Evolutionary conservation across 148 eudicot species (phyloP), one percentile per base, ranked within the genome.

Genomic region (Rhododendron henanense): DNA sequence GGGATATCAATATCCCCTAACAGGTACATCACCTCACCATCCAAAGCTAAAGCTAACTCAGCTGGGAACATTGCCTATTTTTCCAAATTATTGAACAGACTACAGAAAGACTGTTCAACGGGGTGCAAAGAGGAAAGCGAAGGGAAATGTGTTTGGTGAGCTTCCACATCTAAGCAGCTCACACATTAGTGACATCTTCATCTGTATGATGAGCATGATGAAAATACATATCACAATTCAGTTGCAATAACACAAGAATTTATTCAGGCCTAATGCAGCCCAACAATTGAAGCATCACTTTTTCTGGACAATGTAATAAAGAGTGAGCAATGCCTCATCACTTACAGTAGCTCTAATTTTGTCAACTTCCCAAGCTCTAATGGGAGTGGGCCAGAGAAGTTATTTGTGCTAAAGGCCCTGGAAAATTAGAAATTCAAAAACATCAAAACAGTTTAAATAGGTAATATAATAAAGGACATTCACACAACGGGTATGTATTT

Each of bases 351-450:
- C 59, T 84, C 50, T 85, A 96, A 86, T 82, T 75, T 92, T 19
- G 81, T 83, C 73, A 94, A 90, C 79, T 89, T 91, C 80, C 97
- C 99, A 74, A 96, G 86, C 86, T 92, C 95, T 71, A 94, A 87
- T 76, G 99, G 99, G 80, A 96, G 75, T 67, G 98, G 88, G 8
- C 98, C 98, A 81, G 93, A 90, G 88, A 95, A 94, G 84, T 92
- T 95, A 86, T 93, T 96, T 67, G 94, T 47, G 39, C 95, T 86
- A 85, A 95, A 31, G 53, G 88, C 87, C 85, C 99, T 96, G 91
- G 82, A 90, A 71, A 79, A 76, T 78, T 73, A 79, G 50, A 19
- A 87, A 84, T 31, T 50, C 19, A 84, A 73, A 44, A 28, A 21
- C 47, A 48, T 50, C 33, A 84, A 69, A 28, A 82, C 76, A 48